Percentiles rank a stretch among this genome's conserved stretches.
Conservation (phyloP, 2,329 filamentous ascomycete species). For the Penicillium sp. region DNA sequence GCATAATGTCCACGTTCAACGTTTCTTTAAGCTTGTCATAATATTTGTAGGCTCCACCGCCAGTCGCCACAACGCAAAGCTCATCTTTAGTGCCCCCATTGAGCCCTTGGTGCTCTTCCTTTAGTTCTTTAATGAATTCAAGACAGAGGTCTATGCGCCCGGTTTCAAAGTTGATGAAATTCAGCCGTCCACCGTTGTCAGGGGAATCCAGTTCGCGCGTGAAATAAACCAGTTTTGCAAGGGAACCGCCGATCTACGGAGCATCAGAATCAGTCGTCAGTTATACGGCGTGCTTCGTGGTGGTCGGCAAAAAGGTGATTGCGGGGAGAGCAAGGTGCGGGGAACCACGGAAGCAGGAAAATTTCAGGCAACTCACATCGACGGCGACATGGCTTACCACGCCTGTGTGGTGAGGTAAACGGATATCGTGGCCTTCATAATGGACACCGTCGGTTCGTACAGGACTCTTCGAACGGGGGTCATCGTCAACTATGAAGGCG, state of each 20-base stretch:
- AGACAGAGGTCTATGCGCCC: slow-evolving; percentile 93
- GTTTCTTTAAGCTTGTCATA: slow-evolving; percentile 87
- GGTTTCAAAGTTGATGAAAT: slow-evolving; percentile 96
- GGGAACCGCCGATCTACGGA: slow-evolving; percentile 86
- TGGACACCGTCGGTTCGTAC: slow-evolving; percentile 62
- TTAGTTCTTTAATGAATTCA: slow-evolving; percentile 84
- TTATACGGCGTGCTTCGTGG: slow-evolving; percentile 8
- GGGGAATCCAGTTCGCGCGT: slow-evolving; percentile 81
- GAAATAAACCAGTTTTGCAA: slow-evolving; percentile 97
- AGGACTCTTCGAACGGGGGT: slow-evolving; percentile 56
- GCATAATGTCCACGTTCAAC: slow-evolving; percentile 82
- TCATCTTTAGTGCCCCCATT: slow-evolving; percentile 73
- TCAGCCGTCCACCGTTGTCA: slow-evolving; percentile 84
- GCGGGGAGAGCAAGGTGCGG: slow-evolving; percentile 39
- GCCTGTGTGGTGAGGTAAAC: slow-evolving; percentile 92
- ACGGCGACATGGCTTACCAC: slow-evolving; percentile 96
- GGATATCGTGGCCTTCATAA: slow-evolving; percentile 87
- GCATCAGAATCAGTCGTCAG: slow-evolving; percentile 13
- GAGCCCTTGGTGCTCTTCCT: slow-evolving; percentile 76
- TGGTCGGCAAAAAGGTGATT: slow-evolving; percentile 25
- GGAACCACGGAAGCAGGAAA: slow-evolving; percentile 29
- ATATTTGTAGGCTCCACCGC: slow-evolving; percentile 94
- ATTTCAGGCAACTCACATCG: slow-evolving; percentile 68
- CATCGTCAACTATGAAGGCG: slow-evolving; percentile 93
- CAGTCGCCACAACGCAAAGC: slow-evolving; percentile 92